phyloP scores from a whole-genome alignment of 768 basidiomycete genomes.

The Trametes punicea region DNA sequence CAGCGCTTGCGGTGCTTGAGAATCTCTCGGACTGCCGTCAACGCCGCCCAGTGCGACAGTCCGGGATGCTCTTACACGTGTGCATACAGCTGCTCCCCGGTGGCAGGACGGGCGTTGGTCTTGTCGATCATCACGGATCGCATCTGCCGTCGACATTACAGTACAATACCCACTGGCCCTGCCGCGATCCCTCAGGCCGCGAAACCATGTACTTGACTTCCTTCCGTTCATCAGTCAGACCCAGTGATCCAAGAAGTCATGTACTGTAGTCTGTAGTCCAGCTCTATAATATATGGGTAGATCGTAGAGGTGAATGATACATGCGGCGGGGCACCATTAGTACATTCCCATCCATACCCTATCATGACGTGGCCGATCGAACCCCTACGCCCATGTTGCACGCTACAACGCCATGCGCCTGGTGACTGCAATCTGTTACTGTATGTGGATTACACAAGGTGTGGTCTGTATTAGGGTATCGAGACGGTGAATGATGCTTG shows the following conservation, averaged over 20 bases:
- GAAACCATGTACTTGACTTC: no score
- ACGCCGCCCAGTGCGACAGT: neutral
- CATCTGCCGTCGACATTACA: no score
- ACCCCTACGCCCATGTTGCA: no score
- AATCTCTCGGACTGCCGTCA: neutral
- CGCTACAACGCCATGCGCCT: neutral
- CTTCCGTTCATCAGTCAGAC: no score
- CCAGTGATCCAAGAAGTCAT: neutral
- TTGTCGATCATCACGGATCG: no score
- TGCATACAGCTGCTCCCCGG: no score
- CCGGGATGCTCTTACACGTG: neutral
- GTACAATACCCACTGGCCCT: no score
- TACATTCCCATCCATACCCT: neutral
- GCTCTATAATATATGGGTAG: conserved; percentile 2
- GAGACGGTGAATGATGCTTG: neutral
- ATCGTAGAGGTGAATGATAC: neutral
- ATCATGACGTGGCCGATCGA: no score
- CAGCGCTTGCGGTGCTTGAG: neutral
- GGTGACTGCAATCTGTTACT: neutral
- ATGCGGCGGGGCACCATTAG: no score
- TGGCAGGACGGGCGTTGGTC: no score
- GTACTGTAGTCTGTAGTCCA: neutral
- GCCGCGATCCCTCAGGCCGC: no score
- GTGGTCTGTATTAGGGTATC: conserved; percentile 7
- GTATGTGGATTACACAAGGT: neutral